A percentile compares a stretch with the other conserved stretches of the same genome.
Evolutionary conservation across 352 stramenopile species (phyloP).

Genomic region (Phytopythium aichiense): DNA sequence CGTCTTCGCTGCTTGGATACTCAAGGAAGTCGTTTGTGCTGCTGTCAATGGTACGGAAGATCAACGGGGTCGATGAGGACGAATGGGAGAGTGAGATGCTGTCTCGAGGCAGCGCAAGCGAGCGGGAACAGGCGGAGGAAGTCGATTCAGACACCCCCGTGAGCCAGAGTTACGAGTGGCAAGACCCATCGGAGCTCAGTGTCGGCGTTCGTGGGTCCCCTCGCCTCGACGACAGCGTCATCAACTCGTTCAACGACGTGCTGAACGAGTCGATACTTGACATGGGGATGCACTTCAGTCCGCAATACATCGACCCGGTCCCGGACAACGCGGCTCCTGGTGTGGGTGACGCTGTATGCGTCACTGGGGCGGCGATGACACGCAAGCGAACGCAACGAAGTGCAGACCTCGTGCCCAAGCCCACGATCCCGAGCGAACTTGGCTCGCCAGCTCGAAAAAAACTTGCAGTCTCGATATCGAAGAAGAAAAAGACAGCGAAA

Average conservation of each 20-base stretch:
- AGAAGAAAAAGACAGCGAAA: neutral
- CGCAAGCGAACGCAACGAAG: conserved; percentile 1
- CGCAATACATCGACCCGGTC: conserved; percentile 36
- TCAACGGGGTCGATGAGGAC: conserved; percentile 36
- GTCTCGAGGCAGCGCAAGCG: neutral
- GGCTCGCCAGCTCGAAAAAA: neutral
- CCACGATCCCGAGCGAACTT: neutral
- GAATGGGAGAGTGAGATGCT: conserved; percentile 9
- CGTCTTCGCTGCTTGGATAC: conserved; percentile 30
- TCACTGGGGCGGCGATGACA: conserved; percentile 4
- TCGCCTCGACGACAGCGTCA: conserved; percentile 4
- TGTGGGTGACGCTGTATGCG: neutral
- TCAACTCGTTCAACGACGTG: neutral
- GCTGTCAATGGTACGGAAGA: conserved; percentile 40
- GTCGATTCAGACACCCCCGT: conserved; percentile 9
- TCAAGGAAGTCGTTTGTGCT: conserved; percentile 43
- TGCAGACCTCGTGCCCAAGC: neutral
- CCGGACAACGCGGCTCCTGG: conserved; percentile 16
- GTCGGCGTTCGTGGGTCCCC: neutral
- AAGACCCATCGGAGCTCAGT: neutral
- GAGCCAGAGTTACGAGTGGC: conserved; percentile 5
- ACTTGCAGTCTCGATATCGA: neutral
- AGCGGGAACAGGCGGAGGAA: conserved; percentile 8
- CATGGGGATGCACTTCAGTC: conserved; percentile 54
- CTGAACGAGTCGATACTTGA: conserved; percentile 22